phyloP scores from a whole-genome alignment of 257 asterid species.

The Dorcoceras hygrometricum region DNA sequence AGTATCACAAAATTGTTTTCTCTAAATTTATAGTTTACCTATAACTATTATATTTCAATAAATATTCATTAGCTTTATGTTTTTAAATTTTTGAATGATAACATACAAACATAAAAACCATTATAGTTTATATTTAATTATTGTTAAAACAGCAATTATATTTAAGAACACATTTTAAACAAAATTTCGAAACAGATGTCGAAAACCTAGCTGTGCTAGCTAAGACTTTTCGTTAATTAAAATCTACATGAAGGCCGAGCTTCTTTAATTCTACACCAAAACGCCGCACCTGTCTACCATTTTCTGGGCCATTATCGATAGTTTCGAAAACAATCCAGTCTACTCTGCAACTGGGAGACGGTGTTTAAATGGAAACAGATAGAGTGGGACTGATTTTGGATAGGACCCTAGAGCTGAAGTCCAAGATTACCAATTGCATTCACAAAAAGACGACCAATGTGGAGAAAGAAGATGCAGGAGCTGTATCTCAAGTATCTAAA shows the following conservation, averaged over 20 bases:
- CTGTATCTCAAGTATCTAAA: conserved; percentile 6
- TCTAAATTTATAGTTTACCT: too few relatives aligned
- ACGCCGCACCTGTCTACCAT: background rate
- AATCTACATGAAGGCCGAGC: background rate
- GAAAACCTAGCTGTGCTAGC: background rate
- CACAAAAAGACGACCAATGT: conserved; percentile 18
- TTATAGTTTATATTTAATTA: too few relatives aligned
- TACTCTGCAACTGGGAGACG: background rate
- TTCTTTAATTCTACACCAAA: background rate
- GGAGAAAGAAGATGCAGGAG: conserved; percentile 20
- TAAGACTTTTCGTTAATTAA: background rate
- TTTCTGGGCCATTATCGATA: background rate
- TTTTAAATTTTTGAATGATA: too few relatives aligned
- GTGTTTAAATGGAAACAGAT: conserved; percentile 38
- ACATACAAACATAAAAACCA: too few relatives aligned
- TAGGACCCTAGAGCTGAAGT: conserved; percentile 40
- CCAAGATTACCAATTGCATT: conserved; percentile 37
- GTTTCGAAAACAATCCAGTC: background rate
- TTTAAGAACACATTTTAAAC: background rate
- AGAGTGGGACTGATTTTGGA: conserved; percentile 42
- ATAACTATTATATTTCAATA: too few relatives aligned
- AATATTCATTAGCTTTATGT: too few relatives aligned
- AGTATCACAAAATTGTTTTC: too few relatives aligned
- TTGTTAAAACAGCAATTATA: too few relatives aligned
- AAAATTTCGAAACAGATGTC: background rate